Base-by-base conservation (phyloP, 2,329 filamentous ascomycete species). In the Penicillium sp. region DNA sequence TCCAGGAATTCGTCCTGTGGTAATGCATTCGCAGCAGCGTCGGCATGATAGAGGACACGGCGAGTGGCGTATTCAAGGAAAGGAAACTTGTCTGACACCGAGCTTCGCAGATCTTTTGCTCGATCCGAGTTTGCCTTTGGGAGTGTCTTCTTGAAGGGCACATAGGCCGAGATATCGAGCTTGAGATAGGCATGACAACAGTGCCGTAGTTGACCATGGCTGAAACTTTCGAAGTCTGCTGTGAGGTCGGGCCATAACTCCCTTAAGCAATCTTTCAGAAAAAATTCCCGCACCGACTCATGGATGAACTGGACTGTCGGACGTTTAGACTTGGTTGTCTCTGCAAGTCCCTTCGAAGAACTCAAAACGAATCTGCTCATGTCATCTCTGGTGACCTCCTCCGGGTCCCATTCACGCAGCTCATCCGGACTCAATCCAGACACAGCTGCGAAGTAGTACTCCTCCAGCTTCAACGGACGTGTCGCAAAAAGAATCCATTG, bases 401-500 rank as follows among this genome's bases (percentile, higher is more conserved):
- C 27, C 27, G 27, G 27, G 27, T 31, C 27, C 27, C 7, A 31
- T 31, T 31, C 27, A 31, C 27, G 27, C 27, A 31, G 27, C 27
- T 31, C 40, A 31, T 61, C 60, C n/a, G 19, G n/a, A 36, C 54
- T 31, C 35, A 66, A 52, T 2, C 62, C 64, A 27, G 50, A 57
- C 7, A 31, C 27, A 31, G 27, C 59, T 55, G 60, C 5, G 67
- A 36, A n/a, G 67, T 63, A 61, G n/a, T 67, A 59, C 60, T 86
- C 77, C 0, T 75, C 62, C 0, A 71, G 78, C 0, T 46, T 24
- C 19, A 66, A 47, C 10, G 67, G 63, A 6, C 43, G 61, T 7
- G 67, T 72, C 0, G 85, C 75, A 24, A 78, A 86, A 0, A 87
- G 71, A 0, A 88, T 73, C 81, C 81, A 87, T 19, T 82, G 77